Evolutionary conservation across 495 filamentous ascomycete species (phyloP).

Genomic region (Daldinia concentrica): DNA sequence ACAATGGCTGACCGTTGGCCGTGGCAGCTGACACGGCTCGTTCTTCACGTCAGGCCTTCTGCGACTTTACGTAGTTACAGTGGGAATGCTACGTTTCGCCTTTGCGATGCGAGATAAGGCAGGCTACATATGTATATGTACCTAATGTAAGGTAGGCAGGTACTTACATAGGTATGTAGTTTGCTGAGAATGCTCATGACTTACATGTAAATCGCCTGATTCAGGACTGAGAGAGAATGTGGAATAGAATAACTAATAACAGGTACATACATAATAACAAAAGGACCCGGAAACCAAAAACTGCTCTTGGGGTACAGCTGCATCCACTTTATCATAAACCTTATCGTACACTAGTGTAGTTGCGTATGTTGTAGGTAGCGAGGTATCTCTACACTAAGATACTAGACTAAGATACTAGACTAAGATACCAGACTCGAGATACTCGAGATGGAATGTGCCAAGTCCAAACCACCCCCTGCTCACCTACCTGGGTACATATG

Average conservation of each 20-base stretch:
- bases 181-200: not conserved
- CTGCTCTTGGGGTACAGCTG: too few relatives aligned
- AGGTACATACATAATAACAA: too few relatives aligned
- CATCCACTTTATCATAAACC: too few relatives aligned
- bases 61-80: not conserved
- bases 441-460: slow-evolving; percentile 34
- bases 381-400: too few relatives aligned
- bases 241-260: too few relatives aligned
- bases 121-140: not conserved
- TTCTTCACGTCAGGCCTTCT: not conserved
- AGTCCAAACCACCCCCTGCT: slow-evolving; percentile 7
- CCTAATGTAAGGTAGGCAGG: too few relatives aligned
- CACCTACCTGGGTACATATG: not conserved
- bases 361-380: too few relatives aligned
- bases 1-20: slow-evolving; percentile 8
- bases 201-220: not conserved
- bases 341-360: too few relatives aligned
- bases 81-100: not conserved
- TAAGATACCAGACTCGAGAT: too few relatives aligned
- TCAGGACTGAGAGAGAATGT: not conserved
- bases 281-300: too few relatives aligned
- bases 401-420: too few relatives aligned
- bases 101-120: not conserved
- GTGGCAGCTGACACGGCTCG: not conserved
- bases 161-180: not conserved